Conservation (phyloP, 345 rosid genomes). For the Barbarea vulgaris region DNA sequence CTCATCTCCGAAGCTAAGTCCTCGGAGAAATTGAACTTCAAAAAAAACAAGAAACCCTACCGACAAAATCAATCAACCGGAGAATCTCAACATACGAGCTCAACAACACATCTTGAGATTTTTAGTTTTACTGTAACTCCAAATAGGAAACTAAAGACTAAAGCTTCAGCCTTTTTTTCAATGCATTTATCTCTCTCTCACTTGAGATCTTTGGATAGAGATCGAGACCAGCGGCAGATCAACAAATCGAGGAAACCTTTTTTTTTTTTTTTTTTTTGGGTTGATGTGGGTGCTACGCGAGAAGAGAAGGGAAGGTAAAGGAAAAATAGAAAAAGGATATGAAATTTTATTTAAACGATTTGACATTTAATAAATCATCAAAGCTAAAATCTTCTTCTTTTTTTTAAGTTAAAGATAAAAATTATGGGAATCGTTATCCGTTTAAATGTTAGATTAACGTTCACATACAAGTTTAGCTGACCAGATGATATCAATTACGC, state of each 20-base stretch:
- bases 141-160: constrained; percentile 23
- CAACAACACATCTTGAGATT: constrained; percentile 42
- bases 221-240: constrained; percentile 77
- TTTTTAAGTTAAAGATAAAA: constrained; percentile 8
- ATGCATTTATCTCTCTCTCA: constrained; percentile 38
- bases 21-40: constrained; percentile 51
- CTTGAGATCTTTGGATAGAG: constrained; percentile 58
- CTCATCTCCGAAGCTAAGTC: constrained; percentile 61
- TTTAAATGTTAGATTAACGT: constrained; percentile 36
- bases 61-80: constrained; percentile 46
- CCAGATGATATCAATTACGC: neutral
- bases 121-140: neutral
- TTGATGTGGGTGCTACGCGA: constrained; percentile 43
- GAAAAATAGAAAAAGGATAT: constrained; percentile 11
- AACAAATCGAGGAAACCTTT: constrained; percentile 64
- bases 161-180: constrained; percentile 38
- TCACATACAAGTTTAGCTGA: neutral
- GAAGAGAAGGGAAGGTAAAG: constrained; percentile 56
- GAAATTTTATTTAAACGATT: constrained; percentile 18
- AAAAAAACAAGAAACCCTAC: constrained; percentile 42
- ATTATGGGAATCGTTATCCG: constrained; percentile 28
- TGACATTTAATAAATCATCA: constrained; percentile 25
- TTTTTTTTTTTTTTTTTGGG: constrained; percentile 17
- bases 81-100: constrained; percentile 36
- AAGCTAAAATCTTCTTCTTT: neutral